Base-by-base conservation (phyloP, 331 rosid species). In the Spiraea crenata region DNA sequence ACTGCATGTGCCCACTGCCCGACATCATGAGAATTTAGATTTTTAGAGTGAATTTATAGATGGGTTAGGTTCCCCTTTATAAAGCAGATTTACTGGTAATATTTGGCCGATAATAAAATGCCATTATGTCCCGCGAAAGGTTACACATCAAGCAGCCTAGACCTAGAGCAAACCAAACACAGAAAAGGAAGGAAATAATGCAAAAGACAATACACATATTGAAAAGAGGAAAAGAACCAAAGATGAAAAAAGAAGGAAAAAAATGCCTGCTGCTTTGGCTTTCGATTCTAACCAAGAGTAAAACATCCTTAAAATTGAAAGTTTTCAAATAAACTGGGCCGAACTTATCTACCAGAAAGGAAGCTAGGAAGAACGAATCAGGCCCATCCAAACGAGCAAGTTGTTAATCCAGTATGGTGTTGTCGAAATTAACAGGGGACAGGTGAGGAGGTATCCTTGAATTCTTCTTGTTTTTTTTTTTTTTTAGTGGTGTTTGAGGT, bases 1-100 rank as follows among this genome's bases (percentile, higher is more conserved):
- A 3, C 44, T 70, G 85, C 89, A 85, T 81, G 89, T 79, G 88
- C 73, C 75, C 78, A 79, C 86, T 79, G 82, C 76, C 73, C 76
- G 80, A 72, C 87, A 87, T 85, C 70, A 84, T 87, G 67, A 56
- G 80, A 59, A 67, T 63, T 40, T 2, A 63, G 84, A 66, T 69
- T 70, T 57, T 81, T 50, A 67, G 78, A 65, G 50, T 51, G 69
- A 44, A 50, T 57, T 42, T 49, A 44, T 64, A 61, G 62, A 70
- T 41, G 31, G 31, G 47, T 42, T 76, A 73, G 87, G 79, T 71
- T 83, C 12, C 81, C 69, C 85, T 82, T 86, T 81, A 64, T 57
- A 77, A 77, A 74, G 81, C 54, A 73, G n/a, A 77, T 84, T 25
- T 69, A 66, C 78, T 70, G 72, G 69, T 76, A 25, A 75, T 75